Evolutionary conservation across 2,329 filamentous ascomycete species (phyloP).

Genomic region (Coniochaeta hoffmannii): DNA sequence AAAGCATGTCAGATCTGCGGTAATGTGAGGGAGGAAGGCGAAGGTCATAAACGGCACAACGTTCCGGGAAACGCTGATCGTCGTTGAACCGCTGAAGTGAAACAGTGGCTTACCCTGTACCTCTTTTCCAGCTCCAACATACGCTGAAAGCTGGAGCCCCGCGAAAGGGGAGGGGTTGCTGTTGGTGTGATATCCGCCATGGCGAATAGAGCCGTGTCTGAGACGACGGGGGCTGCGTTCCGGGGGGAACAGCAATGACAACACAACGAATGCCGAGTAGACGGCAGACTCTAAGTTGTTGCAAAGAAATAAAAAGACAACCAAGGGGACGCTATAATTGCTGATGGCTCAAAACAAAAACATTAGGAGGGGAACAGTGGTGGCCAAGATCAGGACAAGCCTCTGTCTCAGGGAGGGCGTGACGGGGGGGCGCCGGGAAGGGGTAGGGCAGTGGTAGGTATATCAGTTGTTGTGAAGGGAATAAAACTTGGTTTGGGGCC

Average conservation of each 20-base stretch:
- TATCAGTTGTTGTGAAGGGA: neutral
- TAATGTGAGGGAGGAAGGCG: slow-evolving; percentile 9
- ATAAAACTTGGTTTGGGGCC: slow-evolving; percentile 7
- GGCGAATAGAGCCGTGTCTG: neutral
- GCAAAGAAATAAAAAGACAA: slow-evolving; percentile 1
- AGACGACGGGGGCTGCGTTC: neutral
- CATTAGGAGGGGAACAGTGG: neutral
- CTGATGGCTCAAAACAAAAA: neutral
- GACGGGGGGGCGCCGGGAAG: neutral
- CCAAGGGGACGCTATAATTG: neutral
- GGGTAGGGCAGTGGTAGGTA: neutral
- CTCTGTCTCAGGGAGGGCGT: neutral
- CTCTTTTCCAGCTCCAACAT: slow-evolving; percentile 55
- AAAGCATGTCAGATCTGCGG: slow-evolving; percentile 12
- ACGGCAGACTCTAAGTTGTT: neutral
- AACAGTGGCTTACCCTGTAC: slow-evolving; percentile 38
- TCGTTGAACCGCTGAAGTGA: neutral
- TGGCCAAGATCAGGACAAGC: neutral
- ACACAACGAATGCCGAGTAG: neutral
- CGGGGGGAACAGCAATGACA: neutral
- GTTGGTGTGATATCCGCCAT: slow-evolving; percentile 14
- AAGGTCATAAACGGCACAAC: slow-evolving; percentile 4
- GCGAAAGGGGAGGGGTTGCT: slow-evolving; percentile 15
- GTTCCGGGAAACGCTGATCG: neutral
- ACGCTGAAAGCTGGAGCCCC: slow-evolving; percentile 44